Percentiles rank a stretch among this genome's conserved stretches.
phyloP scores from a whole-genome alignment of 192 early-diverging fungal species.

The Endogone sp. region DNA sequence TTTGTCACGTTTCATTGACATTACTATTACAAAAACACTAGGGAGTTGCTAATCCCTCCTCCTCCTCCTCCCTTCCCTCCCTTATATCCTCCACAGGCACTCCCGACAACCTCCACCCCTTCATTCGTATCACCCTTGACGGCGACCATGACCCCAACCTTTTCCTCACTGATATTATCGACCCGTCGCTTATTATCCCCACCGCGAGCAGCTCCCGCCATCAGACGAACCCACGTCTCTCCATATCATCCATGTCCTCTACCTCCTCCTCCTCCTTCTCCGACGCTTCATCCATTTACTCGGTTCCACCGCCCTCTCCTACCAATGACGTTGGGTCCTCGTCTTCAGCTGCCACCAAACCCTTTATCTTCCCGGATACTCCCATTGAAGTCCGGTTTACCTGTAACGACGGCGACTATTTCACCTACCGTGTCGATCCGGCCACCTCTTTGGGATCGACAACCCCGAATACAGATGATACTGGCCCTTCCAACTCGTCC shows the following conservation, averaged over 20 bases:
- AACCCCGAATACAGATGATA: too few relatives aligned
- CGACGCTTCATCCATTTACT: background rate
- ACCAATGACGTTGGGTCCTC: background rate
- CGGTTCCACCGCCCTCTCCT: background rate
- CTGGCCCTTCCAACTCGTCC: too few relatives aligned
- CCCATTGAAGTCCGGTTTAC: constrained; percentile 2
- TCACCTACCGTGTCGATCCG: constrained; percentile 12
- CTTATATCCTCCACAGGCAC: background rate
- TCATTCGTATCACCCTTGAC: background rate
- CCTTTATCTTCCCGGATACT: constrained; percentile 11
- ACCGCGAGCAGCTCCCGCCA: background rate
- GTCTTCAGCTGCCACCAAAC: background rate
- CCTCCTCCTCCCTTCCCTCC: background rate
- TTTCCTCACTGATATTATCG: background rate
- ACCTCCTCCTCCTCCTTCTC: background rate
- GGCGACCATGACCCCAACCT: background rate
- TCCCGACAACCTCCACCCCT: background rate
- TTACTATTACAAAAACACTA: too few relatives aligned
- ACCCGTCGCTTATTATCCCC: background rate
- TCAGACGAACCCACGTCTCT: background rate
- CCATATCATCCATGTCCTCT: background rate
- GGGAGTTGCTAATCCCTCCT: background rate
- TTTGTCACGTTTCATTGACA: too few relatives aligned
- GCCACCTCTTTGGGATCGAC: too few relatives aligned
- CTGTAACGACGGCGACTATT: constrained; percentile 9